phyloP scores from a whole-genome alignment of 2,329 filamentous ascomycete genomes.

The Emmonsiellopsis sp. region DNA sequence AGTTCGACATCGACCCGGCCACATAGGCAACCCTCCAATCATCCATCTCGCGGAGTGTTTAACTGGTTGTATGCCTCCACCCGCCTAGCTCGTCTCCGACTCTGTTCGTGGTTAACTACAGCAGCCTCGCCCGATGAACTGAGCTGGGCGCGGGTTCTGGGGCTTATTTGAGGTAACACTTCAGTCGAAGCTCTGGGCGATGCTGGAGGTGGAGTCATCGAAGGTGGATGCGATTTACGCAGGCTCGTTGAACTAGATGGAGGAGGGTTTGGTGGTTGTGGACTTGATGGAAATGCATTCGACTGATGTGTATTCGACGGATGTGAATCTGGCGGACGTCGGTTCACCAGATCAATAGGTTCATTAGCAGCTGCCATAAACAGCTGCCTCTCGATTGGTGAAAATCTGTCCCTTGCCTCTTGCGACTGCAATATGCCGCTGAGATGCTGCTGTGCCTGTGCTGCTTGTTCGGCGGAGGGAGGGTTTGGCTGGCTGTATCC shows the following conservation, averaged over 20 bases:
- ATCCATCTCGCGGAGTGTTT: neutral
- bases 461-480: neutral
- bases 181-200: neutral
- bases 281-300: neutral
- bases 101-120: neutral
- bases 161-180: neutral
- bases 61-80: neutral
- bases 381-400: neutral
- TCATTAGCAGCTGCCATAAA: neutral
- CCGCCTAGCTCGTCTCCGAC: neutral
- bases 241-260: neutral
- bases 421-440: neutral
- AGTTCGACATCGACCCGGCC: slow-evolving; percentile 1
- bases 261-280: neutral
- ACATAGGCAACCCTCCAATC: neutral
- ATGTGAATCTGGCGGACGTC: neutral
- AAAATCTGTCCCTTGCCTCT: neutral
- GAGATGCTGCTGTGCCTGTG: neutral
- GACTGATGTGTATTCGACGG: neutral
- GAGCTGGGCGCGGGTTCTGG: neutral
- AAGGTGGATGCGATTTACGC: neutral
- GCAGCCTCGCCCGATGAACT: neutral
- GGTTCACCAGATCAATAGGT: neutral
- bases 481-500: neutral
- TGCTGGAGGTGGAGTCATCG: neutral